Evolutionary conservation across 805 yeast species (phyloP).

Genomic region (Cyberlindnera xylosilytica): DNA sequence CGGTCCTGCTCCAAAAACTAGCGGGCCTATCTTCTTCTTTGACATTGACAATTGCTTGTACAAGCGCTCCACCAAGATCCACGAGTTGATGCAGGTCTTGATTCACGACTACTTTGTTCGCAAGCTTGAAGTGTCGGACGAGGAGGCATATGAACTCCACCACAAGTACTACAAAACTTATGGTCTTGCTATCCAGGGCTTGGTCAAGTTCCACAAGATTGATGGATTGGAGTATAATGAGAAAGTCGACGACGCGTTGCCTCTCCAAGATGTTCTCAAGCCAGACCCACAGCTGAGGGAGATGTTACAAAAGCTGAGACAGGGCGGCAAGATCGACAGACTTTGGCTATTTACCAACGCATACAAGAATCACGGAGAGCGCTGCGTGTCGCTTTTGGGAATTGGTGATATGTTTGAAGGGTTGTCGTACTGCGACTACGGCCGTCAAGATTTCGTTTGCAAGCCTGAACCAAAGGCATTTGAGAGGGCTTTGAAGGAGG

Average conservation of each 20-base stretch:
- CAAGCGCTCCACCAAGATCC: conserved; percentile 68
- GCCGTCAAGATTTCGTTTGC: conserved; percentile 62
- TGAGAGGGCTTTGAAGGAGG: conserved; percentile 57
- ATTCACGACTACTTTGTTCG: conserved; percentile 79
- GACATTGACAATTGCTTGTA: conserved; percentile 95
- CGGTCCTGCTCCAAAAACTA: conserved; percentile 26
- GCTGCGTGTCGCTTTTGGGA: conserved; percentile 78
- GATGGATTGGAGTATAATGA: conserved; percentile 87
- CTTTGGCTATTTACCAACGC: conserved; percentile 96
- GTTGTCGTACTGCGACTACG: conserved; percentile 86
- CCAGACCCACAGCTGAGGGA: conserved; percentile 57
- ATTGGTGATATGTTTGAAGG: conserved; percentile 95
- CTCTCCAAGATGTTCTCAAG: conserved; percentile 70
- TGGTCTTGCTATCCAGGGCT: conserved; percentile 92
- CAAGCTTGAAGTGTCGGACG: conserved; percentile 57
- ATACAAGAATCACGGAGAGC: conserved; percentile 80
- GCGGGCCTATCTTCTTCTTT: conserved; percentile 60
- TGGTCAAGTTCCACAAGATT: conserved; percentile 59
- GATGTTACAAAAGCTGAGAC: conserved; percentile 43
- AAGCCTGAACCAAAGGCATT: conserved; percentile 83
- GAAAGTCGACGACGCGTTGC: conserved; percentile 89
- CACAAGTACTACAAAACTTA: conserved; percentile 75
- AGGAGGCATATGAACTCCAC: conserved; percentile 73
- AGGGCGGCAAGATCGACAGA: conserved; percentile 54
- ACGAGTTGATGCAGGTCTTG: conserved; percentile 81